Base-by-base conservation (phyloP, 495 filamentous ascomycete genomes). In the Penicillium daleae region DNA sequence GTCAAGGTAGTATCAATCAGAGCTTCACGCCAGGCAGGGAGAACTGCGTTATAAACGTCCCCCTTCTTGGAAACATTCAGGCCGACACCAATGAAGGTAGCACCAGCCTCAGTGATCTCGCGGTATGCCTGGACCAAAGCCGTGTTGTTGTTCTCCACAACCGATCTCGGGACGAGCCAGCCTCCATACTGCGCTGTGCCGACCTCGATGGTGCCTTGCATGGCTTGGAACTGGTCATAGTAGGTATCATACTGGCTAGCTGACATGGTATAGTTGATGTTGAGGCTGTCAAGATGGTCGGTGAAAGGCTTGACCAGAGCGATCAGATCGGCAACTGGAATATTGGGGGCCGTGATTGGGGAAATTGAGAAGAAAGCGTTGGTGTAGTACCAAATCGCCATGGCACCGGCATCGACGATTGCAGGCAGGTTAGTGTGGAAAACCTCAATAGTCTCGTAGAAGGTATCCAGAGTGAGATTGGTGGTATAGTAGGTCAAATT, bases 1-100 rank as follows among this genome's bases (percentile, higher is more conserved):
- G 71, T 73, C 37, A 84, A 50, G 26, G 74, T 70, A 6, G 71
- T 76, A 35, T 75, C 69, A 42, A 85, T 78, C 37, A 85, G 65
- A 0, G 85, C 66, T 3, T 85, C 75, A n/a, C 87, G 78, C 85
- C 86, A 88, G 5, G 82, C 82, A 6, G 85, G 86, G 6, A 84
- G 71, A 2, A 89, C 83, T 1, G 85, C 72, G 64, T 87, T 87
- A 55, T 79, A 64, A 15, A 80, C 74, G n/a, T 84, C 80, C 2
- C 79, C 72, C 21, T 65, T 50, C 8, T 67, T 62, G 17, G 75
- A 75, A 12, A 80, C 76, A 55, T 80, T 80, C 56, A 82, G 24
- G 0, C 71, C 76, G 1, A 77, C 70, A 9, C 79, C 82, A 29
- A 85, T 81, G 51, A 82, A 80, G 7, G 75, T 73, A 29, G 74